phyloP scores from a whole-genome alignment of 106 monocot genomes.

The Iris macrosiphon region DNA sequence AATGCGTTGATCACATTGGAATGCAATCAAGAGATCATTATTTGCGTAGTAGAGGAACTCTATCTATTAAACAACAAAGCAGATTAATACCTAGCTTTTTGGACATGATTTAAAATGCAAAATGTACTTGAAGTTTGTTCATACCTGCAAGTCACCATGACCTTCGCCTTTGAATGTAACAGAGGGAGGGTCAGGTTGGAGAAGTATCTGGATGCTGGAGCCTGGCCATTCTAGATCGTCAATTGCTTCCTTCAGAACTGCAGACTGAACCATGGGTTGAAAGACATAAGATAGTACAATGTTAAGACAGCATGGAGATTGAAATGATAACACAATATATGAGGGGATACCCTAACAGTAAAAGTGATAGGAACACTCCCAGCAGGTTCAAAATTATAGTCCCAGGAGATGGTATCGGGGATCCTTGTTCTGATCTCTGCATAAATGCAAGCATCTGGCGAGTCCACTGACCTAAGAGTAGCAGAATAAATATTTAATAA shows the following conservation, averaged over 20 bases:
- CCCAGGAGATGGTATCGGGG: conserved; percentile 91
- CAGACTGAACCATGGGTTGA: conserved; percentile 34
- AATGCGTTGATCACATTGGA: conserved; percentile 65
- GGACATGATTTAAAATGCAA: too few species aligned
- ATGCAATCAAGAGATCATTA: conserved; percentile 78
- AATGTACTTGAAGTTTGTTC: too few species aligned
- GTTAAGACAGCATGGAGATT: not conserved
- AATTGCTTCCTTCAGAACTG: conserved; percentile 84
- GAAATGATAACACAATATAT: not conserved
- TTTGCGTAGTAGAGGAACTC: conserved; percentile 76
- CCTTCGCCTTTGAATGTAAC: conserved; percentile 86
- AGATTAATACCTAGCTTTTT: not conserved
- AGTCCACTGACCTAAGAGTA: conserved; percentile 65
- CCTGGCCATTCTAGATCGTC: conserved; percentile 99
- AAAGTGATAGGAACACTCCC: conserved; percentile 59
- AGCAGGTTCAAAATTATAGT: conserved; percentile 70
- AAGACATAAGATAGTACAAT: not conserved
- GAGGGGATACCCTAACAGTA: conserved; percentile 63
- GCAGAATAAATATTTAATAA: not conserved
- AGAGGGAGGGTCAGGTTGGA: conserved; percentile 75
- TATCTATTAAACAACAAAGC: conserved; percentile 37
- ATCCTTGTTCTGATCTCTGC: conserved; percentile 98
- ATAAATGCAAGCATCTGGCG: conserved; percentile 71
- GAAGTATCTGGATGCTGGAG: conserved; percentile 71
- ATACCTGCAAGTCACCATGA: conserved; percentile 94